Evolutionary conservation across 176 grass and related monocot species (phyloP).

Genomic region (Puccinellia tenuiflora): DNA sequence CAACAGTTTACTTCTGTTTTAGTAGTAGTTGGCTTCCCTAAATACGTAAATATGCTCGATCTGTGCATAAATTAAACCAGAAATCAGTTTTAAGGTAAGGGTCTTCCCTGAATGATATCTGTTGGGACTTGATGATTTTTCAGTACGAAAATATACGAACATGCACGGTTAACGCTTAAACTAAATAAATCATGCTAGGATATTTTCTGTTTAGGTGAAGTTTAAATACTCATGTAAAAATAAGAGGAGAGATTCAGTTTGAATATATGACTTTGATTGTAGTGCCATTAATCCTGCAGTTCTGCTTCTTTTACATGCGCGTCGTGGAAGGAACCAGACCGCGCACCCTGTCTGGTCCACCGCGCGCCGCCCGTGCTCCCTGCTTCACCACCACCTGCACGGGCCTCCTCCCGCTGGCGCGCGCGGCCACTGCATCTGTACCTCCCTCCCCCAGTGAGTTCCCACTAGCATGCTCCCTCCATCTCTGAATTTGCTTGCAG

Average conservation of each 20-base stretch:
- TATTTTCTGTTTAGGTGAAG: neutral
- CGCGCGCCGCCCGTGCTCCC: too few species aligned
- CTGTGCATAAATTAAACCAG: neutral
- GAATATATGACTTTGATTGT: neutral
- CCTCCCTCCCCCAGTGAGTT: too few species aligned
- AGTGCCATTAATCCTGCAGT: neutral
- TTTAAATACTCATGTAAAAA: neutral
- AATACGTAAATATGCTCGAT: neutral
- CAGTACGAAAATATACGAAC: neutral
- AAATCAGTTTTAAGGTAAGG: neutral
- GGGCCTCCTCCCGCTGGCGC: too few species aligned
- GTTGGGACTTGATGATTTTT: neutral
- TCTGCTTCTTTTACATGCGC: neutral
- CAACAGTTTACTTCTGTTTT: neutral
- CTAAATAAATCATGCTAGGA: neutral
- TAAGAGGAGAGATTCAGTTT: neutral
- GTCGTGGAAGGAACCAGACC: too few species aligned
- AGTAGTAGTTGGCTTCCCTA: neutral
- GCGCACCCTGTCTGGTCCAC: too few species aligned
- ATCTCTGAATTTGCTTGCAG: too few species aligned
- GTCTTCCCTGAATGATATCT: neutral
- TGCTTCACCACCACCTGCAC: too few species aligned
- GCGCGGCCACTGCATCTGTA: too few species aligned
- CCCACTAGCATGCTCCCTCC: too few species aligned
- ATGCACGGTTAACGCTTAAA: neutral